A percentile compares a stretch with the other conserved stretches of the same genome.
phyloP scores from a whole-genome alignment of 139 green algal species.

The Tetraselmis chui region DNA sequence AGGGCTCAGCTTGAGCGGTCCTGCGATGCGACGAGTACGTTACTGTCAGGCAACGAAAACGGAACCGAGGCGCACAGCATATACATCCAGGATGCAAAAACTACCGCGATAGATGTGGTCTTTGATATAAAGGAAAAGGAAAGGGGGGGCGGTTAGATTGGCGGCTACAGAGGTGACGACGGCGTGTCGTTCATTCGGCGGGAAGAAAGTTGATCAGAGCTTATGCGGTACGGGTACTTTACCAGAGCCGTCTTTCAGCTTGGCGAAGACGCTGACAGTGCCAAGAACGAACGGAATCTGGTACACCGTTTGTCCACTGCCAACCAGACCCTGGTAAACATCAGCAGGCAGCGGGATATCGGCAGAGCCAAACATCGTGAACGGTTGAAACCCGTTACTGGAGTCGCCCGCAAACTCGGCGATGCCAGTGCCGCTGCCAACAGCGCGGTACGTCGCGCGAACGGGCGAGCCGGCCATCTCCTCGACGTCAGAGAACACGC shows the following conservation, averaged over 20 bases:
- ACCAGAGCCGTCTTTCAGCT: slow-evolving; percentile 1
- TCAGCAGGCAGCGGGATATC: slow-evolving; percentile 20
- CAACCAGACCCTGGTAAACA: slow-evolving; percentile 10
- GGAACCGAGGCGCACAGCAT: no score
- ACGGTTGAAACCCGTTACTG: not conserved
- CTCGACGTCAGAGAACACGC: slow-evolving; percentile 22
- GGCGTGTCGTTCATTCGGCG: no score
- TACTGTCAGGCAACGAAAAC: no score
- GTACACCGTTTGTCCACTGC: slow-evolving; percentile 1
- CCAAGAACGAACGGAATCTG: slow-evolving; percentile 31
- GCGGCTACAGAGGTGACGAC: no score
- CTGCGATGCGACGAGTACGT: no score
- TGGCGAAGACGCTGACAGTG: slow-evolving; percentile 27
- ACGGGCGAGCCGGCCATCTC: slow-evolving; percentile 11
- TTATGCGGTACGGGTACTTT: no score
- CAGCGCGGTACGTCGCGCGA: slow-evolving; percentile 24
- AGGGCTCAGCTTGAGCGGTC: slow-evolving; percentile 13
- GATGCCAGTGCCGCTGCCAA: slow-evolving; percentile 18
- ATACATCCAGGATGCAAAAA: no score
- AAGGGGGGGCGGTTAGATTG: no score
- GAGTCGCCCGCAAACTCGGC: slow-evolving; percentile 17
- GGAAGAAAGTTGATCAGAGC: no score
- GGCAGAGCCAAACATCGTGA: slow-evolving; percentile 23
- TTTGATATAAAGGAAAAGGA: no score
- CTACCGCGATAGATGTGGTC: no score